Evolutionary conservation across 805 yeast species (phyloP), one percentile per base, ranked within the genome.

Genomic region (Metschnikowia matae): DNA sequence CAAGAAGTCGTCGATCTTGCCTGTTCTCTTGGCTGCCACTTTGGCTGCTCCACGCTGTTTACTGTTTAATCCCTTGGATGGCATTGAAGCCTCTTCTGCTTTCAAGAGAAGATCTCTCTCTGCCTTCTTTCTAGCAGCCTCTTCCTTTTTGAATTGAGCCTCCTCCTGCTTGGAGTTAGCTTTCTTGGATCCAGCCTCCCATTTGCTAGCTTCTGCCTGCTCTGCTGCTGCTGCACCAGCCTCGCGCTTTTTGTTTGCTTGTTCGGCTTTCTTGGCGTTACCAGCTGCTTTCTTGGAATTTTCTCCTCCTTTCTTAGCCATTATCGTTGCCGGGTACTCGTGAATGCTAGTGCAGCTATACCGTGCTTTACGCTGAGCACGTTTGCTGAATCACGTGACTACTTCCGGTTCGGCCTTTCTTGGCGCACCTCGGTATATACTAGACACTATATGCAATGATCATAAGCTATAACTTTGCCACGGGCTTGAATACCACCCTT

Each of bases 51-150:
- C 89, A 67, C 88, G 79, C 59, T 79, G 77, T 62, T 84, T 80
- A 38, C 73, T 62, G 41, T 70, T 69, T 38, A 60, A 58, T 1
- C 85, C 80, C 65, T 84, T 84, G 7, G 81, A 55, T 1, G 87
- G 87, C 57, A 83, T 65, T 15, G 83, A 71, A 14, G 75, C 84
- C 60, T 83, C 89, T 65, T 85, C 91, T 8, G 79, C 84, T 54
- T 74, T 71, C 54, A 87, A 66, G 53, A 81, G 68, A 1, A 82
- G 82, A 40, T 87, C 94, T 59, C 94, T 78, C 63, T 87, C 94
- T n/a, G 87, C 86, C 74, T 87, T 88, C 73, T 84, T 85, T 49
- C 82, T 77, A 7, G 85, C 83, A 4, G 87, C 91, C 60, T 86
- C 91, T 46, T 84, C 89, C 62, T 78, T 82, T 69, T 86, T 87